phyloP scores from a whole-genome alignment of 306 rosid species.

The Quercus berberidifolia region DNA sequence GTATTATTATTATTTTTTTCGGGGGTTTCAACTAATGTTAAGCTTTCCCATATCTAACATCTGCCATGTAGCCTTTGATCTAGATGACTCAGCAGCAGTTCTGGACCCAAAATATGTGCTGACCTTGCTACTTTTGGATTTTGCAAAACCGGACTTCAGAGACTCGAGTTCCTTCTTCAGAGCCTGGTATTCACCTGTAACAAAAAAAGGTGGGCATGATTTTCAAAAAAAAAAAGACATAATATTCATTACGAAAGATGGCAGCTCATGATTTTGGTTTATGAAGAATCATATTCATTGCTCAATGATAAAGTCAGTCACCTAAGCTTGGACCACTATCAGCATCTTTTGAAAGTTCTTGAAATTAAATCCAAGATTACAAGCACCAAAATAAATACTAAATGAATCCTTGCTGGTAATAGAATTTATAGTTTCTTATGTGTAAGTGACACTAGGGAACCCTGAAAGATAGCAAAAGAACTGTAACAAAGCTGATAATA shows the following conservation, averaged over 20 bases:
- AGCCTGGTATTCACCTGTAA: conserved; percentile 33
- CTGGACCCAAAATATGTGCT: conserved; percentile 21
- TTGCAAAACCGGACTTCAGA: conserved; percentile 16
- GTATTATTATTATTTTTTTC: neutral
- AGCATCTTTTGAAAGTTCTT: neutral
- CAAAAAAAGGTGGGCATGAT: neutral
- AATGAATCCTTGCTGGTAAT: neutral
- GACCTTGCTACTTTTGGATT: conserved; percentile 6
- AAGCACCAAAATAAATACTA: neutral
- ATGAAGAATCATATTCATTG: neutral
- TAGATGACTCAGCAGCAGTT: conserved; percentile 13
- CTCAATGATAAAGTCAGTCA: neutral
- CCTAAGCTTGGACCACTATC: neutral
- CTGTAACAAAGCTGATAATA: neutral
- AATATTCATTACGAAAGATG: neutral
- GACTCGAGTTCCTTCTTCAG: conserved; percentile 26
- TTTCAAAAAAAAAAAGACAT: neutral
- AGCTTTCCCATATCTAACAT: conserved; percentile 19
- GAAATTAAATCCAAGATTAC: neutral
- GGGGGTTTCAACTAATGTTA: conserved; percentile 2
- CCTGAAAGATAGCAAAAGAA: neutral
- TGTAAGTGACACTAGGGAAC: neutral
- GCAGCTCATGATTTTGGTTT: neutral
- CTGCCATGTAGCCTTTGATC: conserved; percentile 9
- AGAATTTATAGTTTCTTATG: neutral